Evolutionary conservation across 352 stramenopile species (phyloP), one percentile per base, ranked within the genome.

Genomic region (Phytophthora tubulina): DNA sequence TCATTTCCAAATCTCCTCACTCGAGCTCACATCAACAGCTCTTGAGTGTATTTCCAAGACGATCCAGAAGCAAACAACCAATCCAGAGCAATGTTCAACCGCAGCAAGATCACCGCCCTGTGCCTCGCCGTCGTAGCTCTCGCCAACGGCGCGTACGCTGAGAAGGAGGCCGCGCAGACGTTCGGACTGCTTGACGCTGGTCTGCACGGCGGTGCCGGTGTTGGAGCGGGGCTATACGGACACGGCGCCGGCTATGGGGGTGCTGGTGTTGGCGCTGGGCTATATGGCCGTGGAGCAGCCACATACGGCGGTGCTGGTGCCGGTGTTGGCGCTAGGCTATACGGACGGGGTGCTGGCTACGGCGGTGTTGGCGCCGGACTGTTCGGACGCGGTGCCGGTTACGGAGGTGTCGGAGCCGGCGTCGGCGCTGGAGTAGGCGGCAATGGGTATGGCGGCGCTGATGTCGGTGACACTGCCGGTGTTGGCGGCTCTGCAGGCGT

Each of bases 131-230:
- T 36, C 33, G 27, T 33, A 15, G 65, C 65, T 6, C 48, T 72
- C 42, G 58, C 32, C 0, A 51, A n/a, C 7, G 41, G 41, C 7
- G 33, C 27, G 2, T 14, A 63, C 42, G 65, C 56, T 15, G 27
- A 67, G 36, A 10, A 62, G n/a, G 56, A 72, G 56, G 57, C 42
- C 8, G 56, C 64, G 7, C 49, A 67, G 21, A 72, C 64, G 14
- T 72, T 72, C 48, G 64, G 64, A 7, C 41, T 62, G 0, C 31
- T 56, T 0, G 8, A 50, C 14, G 62, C 33, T 1, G 60, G 60
- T 14, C 31, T 56, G 0, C 11, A 56, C 14, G 62, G 42, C 1
- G 60, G 60, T 14, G 21, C 21, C 21, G 21, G 21, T 21, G 21
- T 21, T 21, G 21, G 21, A 21, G 42, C 35, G 11, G 56, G 53